A percentile compares a stretch with the other conserved stretches of the same genome.
Conservation (phyloP, 257 asterid genomes). For the Solanum medicagineum region DNA sequence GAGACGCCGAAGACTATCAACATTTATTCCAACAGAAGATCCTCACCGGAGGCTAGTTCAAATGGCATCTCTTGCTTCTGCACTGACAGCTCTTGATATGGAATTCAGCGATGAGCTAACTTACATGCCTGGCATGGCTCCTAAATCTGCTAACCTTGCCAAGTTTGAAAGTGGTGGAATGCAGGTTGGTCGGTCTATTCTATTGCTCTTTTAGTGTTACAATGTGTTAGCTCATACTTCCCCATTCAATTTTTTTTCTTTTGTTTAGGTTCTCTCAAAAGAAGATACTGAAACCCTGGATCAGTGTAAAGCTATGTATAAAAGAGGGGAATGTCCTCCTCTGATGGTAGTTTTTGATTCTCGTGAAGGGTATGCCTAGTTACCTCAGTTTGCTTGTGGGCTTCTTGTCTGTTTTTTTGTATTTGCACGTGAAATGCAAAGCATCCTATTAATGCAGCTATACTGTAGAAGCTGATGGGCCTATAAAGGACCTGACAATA, state of each 20-base stretch:
- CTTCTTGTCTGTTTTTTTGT: not conserved
- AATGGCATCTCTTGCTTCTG: constrained; percentile 66
- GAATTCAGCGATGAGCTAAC: constrained; percentile 67
- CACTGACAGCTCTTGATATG: constrained; percentile 50
- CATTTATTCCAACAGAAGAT: constrained; percentile 47
- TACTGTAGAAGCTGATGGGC: constrained; percentile 80
- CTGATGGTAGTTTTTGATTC: constrained; percentile 59
- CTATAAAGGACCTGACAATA: constrained; percentile 75
- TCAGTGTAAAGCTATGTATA: constrained; percentile 42
- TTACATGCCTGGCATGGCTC: constrained; percentile 62
- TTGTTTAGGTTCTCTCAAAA: constrained; percentile 51
- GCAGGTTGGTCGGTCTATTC: constrained; percentile 42
- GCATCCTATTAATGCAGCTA: constrained; percentile 37
- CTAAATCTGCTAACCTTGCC: constrained; percentile 59
- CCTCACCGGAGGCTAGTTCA: constrained; percentile 38
- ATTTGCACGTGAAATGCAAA: not conserved
- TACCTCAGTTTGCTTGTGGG: not conserved
- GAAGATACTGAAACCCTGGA: constrained; percentile 56
- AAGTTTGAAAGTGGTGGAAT: constrained; percentile 68
- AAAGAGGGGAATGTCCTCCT: constrained; percentile 69
- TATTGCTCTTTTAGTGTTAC: not conserved
- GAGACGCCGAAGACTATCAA: constrained; percentile 63
- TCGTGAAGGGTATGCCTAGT: constrained; percentile 57
- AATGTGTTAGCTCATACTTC: not conserved
- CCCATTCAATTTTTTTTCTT: not conserved